These are phyloP conservation scores for Aspergillus sojae DNA, from an alignment of 2,329 filamentous ascomycete species.

Conservation along the genomic window DNA sequence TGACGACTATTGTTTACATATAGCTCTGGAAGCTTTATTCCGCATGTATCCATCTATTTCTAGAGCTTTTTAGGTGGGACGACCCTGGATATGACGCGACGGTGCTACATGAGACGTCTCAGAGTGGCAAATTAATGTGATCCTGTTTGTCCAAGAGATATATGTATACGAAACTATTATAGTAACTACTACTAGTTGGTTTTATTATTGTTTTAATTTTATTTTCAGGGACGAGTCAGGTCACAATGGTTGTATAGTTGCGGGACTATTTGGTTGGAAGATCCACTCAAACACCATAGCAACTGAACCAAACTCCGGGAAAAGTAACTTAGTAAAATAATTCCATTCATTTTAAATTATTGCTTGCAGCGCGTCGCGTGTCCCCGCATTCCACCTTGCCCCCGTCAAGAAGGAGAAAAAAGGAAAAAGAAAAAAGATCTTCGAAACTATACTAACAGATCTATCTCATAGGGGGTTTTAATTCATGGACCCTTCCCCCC, in stretches of 20 bases:
- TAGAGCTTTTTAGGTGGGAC: not conserved
- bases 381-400: constrained; percentile 27
- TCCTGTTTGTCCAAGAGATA: no score
- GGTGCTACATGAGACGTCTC: constrained; percentile 3
- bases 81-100: not conserved
- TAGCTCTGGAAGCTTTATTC: constrained; percentile 15
- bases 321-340: not conserved
- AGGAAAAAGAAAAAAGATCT: not conserved
- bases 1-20: constrained; percentile 3
- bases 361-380: constrained; percentile 20
- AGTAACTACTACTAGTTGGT: not conserved
- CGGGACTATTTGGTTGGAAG: not conserved
- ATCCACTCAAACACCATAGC: constrained; percentile 11
- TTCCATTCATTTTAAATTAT: not conserved
- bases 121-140: not conserved
- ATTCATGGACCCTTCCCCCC: constrained; percentile 7
- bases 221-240: not conserved
- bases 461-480: not conserved
- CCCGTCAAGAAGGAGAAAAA: constrained; percentile 14
- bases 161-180: not conserved
- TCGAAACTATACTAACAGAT: not conserved
- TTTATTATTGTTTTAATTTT: no score
- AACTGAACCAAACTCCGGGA: constrained; percentile 7
- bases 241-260: not conserved
- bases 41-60: not conserved